Percentiles rank a stretch among this genome's conserved stretches.
Conservation (phyloP, 371 early-diverging fungal genomes). For the Phascolomyces articulosus region DNA sequence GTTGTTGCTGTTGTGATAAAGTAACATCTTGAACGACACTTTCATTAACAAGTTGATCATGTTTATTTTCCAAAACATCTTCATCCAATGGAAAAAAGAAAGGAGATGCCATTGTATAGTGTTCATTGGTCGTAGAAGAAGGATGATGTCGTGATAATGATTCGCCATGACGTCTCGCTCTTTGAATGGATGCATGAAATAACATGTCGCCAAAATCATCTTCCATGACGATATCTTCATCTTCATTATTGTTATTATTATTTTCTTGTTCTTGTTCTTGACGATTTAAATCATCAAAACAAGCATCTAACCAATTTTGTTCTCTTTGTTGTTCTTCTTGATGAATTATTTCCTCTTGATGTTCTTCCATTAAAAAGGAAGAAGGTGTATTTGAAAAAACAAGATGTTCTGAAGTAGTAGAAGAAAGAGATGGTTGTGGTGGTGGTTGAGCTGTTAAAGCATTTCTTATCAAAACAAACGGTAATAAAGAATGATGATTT, state of each 20-base stretch:
- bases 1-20: neutral
- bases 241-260: slow-evolving; percentile 16
- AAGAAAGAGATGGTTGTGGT: neutral
- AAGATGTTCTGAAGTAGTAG: slow-evolving; percentile 1
- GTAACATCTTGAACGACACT: neutral
- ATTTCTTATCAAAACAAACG: slow-evolving; percentile 25
- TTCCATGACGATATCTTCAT: slow-evolving; percentile 10
- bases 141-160: neutral
- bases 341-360: neutral
- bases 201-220: slow-evolving; percentile 17
- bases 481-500: slow-evolving; percentile 6
- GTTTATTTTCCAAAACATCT: too few species aligned
- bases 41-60: neutral
- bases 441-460: slow-evolving; percentile 12
- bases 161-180: slow-evolving; percentile 3
- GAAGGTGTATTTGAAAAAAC: too few species aligned
- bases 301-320: slow-evolving; percentile 24
- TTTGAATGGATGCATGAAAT: neutral
- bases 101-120: neutral
- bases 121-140: neutral
- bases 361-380: neutral
- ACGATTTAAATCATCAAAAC: slow-evolving; percentile 18
- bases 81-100: neutral
- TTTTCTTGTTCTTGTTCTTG: slow-evolving; percentile 1
- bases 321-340: slow-evolving; percentile 12